Percentiles rank a stretch among this genome's conserved stretches.
phyloP scores from a whole-genome alignment of 2,329 filamentous ascomycete species.

The Chaetomium strumarium region DNA sequence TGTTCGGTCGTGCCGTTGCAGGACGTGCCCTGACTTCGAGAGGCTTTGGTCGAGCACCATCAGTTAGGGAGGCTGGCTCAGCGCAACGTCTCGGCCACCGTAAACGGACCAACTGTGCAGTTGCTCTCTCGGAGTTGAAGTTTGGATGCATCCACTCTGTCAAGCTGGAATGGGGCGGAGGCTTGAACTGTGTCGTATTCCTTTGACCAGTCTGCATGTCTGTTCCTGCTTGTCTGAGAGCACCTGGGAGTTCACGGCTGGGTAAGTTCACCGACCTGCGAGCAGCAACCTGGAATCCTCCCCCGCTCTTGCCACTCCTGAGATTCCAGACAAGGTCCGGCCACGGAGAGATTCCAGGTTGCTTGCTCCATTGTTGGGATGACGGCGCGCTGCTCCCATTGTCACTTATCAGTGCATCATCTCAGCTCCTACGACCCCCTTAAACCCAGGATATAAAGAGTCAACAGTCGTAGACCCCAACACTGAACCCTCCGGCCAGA shows the following conservation, averaged over 20 bases:
- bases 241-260: too few relatives aligned
- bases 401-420: conserved; percentile 4
- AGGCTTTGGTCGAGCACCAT: not conserved
- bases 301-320: conserved; percentile 7
- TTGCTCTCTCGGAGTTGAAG: not conserved
- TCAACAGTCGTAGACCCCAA: not conserved
- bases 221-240: not conserved
- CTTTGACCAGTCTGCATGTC: not conserved
- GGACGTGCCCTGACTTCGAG: not conserved
- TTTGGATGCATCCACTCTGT: not conserved
- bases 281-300: not conserved
- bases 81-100: conserved; percentile 6
- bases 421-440: not conserved
- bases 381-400: not conserved
- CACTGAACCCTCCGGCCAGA: not conserved
- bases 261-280: not conserved
- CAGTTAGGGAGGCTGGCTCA: conserved; percentile 1
- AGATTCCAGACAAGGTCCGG: conserved; percentile 3
- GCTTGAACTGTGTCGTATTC: not conserved
- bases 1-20: not conserved
- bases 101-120: conserved; percentile 19
- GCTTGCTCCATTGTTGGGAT: not conserved
- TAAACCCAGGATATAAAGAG: conserved; percentile 6
- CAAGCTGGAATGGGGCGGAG: not conserved
- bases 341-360: conserved; percentile 7